A percentile compares a stretch with the other conserved stretches of the same genome.
Conservation (phyloP, 164 flowering plant genomes). For the Liriodendron chinense region DNA sequence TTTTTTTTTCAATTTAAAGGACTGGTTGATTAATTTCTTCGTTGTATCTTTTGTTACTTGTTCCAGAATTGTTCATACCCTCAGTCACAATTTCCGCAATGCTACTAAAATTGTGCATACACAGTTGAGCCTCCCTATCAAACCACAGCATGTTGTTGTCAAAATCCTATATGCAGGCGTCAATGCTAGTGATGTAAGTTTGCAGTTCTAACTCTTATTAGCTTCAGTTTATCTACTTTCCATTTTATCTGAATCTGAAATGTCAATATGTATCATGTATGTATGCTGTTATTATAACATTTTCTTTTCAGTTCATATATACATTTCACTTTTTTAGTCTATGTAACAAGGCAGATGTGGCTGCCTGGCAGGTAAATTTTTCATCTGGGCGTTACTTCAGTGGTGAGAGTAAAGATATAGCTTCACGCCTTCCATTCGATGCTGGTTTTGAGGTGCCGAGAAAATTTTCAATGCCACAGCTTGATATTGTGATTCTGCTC, state of each 20-base stretch:
- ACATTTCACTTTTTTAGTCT: background rate
- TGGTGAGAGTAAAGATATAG: conserved; percentile 41
- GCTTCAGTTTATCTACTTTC: background rate
- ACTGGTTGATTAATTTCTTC: conserved; percentile 5
- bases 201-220: background rate
- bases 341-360: background rate
- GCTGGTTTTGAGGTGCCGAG: conserved; percentile 91
- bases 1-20: background rate
- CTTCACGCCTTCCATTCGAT: conserved; percentile 84
- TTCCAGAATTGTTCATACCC: conserved; percentile 75
- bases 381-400: conserved; percentile 93
- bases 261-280: background rate
- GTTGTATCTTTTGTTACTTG: conserved; percentile 9
- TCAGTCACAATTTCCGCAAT: conserved; percentile 77
- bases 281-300: background rate
- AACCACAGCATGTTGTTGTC: conserved; percentile 65
- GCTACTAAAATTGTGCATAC: conserved; percentile 68
- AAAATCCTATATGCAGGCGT: conserved; percentile 94
- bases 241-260: background rate
- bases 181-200: conserved; percentile 98
- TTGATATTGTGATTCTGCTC: background rate
- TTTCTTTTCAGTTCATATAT: background rate
- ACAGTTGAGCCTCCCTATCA: conserved; percentile 56
- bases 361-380: conserved; percentile 69
- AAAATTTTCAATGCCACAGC: background rate